Evolutionary conservation across 2,329 filamentous ascomycete species (phyloP).

Genomic region (Beauveria scarabaeidicola): DNA sequence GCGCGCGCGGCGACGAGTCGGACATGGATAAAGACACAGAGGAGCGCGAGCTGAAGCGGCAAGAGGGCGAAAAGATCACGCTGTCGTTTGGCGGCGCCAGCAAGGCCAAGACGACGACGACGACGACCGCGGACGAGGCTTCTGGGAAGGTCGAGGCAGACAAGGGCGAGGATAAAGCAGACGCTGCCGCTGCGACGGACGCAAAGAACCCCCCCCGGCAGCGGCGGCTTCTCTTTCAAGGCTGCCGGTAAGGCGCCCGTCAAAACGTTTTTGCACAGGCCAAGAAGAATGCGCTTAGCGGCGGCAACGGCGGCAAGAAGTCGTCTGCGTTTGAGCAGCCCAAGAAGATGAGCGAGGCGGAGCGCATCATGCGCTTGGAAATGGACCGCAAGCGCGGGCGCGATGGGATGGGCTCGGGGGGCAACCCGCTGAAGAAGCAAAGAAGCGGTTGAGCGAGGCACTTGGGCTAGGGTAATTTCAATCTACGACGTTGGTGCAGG

Average conservation of each 20-base stretch:
- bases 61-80: conserved; percentile 69
- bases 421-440: conserved; percentile 42
- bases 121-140: conserved; percentile 13
- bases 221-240: conserved; percentile 52
- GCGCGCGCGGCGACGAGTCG: conserved; percentile 26
- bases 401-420: conserved; percentile 33
- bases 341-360: conserved; percentile 82
- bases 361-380: conserved; percentile 83
- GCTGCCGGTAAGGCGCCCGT: conserved; percentile 54
- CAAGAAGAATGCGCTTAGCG: conserved; percentile 60
- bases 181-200: conserved; percentile 1
- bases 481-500: background rate
- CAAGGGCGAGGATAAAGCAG: conserved; percentile 8
- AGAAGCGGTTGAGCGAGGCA: conserved; percentile 23
- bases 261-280: conserved; percentile 67
- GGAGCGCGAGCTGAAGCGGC: conserved; percentile 44
- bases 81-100: conserved; percentile 51
- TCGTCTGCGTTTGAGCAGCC: conserved; percentile 47
- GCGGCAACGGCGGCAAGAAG: conserved; percentile 54
- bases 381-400: conserved; percentile 60
- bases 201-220: conserved; percentile 21
- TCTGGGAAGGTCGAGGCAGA: conserved; percentile 16
- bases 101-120: conserved; percentile 24
- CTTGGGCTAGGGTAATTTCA: background rate
- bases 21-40: conserved; percentile 32